A percentile compares a stretch with the other conserved stretches of the same genome.
Evolutionary conservation across 371 early-diverging fungal species (phyloP).

Genomic region (Rhizopus arrhizus): DNA sequence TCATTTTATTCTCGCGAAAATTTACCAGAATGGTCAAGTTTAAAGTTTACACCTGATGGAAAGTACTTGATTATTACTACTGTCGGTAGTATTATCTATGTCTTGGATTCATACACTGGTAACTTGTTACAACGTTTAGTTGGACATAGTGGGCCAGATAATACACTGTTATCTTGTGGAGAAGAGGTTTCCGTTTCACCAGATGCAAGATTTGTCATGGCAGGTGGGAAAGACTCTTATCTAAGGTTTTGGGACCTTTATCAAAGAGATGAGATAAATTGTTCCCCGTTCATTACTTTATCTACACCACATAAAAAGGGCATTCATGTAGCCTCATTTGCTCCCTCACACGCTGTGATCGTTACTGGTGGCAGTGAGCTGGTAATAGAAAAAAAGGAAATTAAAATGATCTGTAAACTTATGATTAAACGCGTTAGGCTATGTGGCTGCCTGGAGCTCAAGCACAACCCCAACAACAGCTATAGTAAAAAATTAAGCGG

Average conservation of each 20-base stretch:
- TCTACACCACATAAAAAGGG: slow-evolving; percentile 41
- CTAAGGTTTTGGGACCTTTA: slow-evolving; percentile 70
- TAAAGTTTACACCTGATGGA: slow-evolving; percentile 79
- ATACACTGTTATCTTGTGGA: slow-evolving; percentile 36
- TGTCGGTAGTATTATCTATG: slow-evolving; percentile 58
- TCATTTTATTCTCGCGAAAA: slow-evolving; percentile 23
- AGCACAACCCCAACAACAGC: slow-evolving; percentile 56
- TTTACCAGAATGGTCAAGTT: slow-evolving; percentile 57
- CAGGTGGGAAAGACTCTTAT: slow-evolving; percentile 71
- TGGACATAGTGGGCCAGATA: slow-evolving; percentile 48
- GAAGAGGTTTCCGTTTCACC: slow-evolving; percentile 73
- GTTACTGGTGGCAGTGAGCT: slow-evolving; percentile 44
- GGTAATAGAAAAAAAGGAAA: neutral
- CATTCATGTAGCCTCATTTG: slow-evolving; percentile 63
- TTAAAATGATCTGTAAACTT: slow-evolving; percentile 29
- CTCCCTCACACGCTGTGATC: slow-evolving; percentile 71
- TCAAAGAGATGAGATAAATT: slow-evolving; percentile 31
- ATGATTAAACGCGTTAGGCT: neutral
- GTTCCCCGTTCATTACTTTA: slow-evolving; percentile 21
- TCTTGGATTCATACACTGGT: slow-evolving; percentile 74
- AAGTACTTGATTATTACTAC: slow-evolving; percentile 75
- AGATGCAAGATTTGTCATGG: slow-evolving; percentile 72
- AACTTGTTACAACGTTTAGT: slow-evolving; percentile 50
- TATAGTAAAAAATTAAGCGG: neutral
- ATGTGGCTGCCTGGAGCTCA: slow-evolving; percentile 4